Evolutionary conservation across 768 basidiomycete genomes (phyloP).

Genomic region (Termitomyces heimii): DNA sequence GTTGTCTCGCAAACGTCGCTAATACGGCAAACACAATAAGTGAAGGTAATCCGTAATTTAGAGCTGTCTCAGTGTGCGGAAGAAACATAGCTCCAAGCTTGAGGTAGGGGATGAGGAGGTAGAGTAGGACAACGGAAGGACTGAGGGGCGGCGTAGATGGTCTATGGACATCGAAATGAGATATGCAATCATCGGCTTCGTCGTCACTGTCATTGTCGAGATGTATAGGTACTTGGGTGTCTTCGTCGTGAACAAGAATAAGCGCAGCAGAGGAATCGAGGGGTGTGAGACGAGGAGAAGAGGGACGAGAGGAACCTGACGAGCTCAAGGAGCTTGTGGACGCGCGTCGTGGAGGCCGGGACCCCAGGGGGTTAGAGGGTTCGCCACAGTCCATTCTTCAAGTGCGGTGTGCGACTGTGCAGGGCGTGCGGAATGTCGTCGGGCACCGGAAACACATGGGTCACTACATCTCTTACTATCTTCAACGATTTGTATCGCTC

Average conservation of each 20-base stretch:
- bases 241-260: slow-evolving; percentile 55
- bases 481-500: no score
- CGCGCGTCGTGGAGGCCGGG: slow-evolving; percentile 3
- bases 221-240: slow-evolving; percentile 35
- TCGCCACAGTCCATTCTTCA: slow-evolving; percentile 14
- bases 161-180: slow-evolving; percentile 36
- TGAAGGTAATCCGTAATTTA: slow-evolving; percentile 43
- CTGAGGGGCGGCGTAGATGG: slow-evolving; percentile 46
- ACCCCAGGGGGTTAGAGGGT: slow-evolving; percentile 10
- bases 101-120: slow-evolving; percentile 64
- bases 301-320: slow-evolving; percentile 16
- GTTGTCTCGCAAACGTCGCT: slow-evolving; percentile 55
- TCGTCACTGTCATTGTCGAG: slow-evolving; percentile 31
- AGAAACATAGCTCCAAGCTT: slow-evolving; percentile 66
- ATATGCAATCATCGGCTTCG: slow-evolving; percentile 34
- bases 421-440: neutral
- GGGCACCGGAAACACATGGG: neutral
- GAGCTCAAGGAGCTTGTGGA: slow-evolving; percentile 22
- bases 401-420: neutral
- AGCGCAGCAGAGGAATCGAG: slow-evolving; percentile 47
- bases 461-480: no score
- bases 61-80: slow-evolving; percentile 39
- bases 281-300: slow-evolving; percentile 21
- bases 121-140: slow-evolving; percentile 55
- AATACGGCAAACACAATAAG: slow-evolving; percentile 50